Conservation (phyloP, 805 yeast species). For the Yarrowia osloensis region DNA sequence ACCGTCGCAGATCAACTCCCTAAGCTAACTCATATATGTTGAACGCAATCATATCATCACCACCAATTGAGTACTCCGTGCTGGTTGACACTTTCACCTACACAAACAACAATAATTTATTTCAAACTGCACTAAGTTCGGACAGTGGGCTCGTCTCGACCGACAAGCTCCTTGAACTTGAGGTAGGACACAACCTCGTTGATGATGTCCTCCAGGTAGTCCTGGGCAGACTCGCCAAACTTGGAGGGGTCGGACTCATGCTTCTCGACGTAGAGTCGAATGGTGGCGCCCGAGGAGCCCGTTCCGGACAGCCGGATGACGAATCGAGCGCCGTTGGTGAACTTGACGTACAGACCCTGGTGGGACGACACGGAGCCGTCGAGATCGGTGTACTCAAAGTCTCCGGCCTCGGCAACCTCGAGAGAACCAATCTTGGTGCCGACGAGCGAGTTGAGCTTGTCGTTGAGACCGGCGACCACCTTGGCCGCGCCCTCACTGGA, state of each 20-base stretch:
- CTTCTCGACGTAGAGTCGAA: conserved; percentile 86
- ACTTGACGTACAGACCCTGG: conserved; percentile 86
- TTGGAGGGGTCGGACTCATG: conserved; percentile 62
- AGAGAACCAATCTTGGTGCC: conserved; percentile 57
- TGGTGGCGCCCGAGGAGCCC: conserved; percentile 97
- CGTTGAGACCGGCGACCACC: conserved; percentile 58
- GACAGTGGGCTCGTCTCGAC: conserved; percentile 86
- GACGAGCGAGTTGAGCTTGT: conserved; percentile 46
- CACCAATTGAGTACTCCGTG: no score
- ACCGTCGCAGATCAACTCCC: no score
- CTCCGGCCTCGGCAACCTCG: conserved; percentile 72
- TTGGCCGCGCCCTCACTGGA: conserved; percentile 70
- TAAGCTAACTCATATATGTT: no score
- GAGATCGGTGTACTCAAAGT: conserved; percentile 88
- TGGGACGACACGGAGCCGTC: conserved; percentile 87
- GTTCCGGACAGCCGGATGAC: conserved; percentile 94
- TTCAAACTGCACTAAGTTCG: conserved; percentile 53
- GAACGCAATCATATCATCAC: no score
- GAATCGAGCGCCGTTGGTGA: conserved; percentile 78
- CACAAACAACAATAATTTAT: conserved; percentile 19
- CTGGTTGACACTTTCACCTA: no score
- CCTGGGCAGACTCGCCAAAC: conserved; percentile 58
- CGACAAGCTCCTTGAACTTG: conserved; percentile 69
- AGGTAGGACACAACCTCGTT: conserved; percentile 64
- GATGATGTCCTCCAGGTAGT: conserved; percentile 66